phyloP scores from a whole-genome alignment of 106 monocot species.

The Dioscorea alata region DNA sequence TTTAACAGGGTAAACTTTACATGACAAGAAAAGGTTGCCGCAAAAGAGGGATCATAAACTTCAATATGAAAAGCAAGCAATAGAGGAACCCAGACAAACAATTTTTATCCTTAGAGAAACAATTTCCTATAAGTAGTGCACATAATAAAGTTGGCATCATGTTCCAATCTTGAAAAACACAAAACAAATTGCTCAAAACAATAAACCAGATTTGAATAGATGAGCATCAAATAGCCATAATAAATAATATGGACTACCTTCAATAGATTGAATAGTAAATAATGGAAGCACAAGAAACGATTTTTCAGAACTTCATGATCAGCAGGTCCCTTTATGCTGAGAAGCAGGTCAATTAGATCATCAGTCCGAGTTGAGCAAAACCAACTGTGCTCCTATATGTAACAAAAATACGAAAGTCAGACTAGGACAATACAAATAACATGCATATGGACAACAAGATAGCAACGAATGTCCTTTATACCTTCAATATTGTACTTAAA shows the following conservation, averaged over 20 bases:
- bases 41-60: no score
- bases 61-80: no score
- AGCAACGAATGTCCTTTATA: conserved; percentile 2
- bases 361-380: conserved; percentile 43
- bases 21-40: no score
- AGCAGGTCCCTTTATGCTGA: conserved; percentile 24
- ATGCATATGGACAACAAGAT: not conserved
- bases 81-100: no score
- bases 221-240: no score
- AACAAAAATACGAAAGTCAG: conserved; percentile 2
- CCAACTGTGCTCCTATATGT: conserved; percentile 59
- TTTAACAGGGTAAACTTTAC: no score
- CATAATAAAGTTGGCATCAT: no score
- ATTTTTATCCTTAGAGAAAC: no score
- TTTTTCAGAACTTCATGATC: conserved; percentile 34
- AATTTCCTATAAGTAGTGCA: no score
- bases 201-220: no score
- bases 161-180: no score
- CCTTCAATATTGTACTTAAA: conserved; percentile 77
- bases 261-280: conserved; percentile 65
- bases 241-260: conserved; percentile 34
- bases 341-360: conserved; percentile 67
- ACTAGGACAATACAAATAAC: not conserved
- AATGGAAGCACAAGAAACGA: conserved; percentile 63
- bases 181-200: no score